A percentile compares a stretch with the other conserved stretches of the same genome.
phyloP scores from a whole-genome alignment of 2,329 filamentous ascomycete genomes.

The Colletotrichum sp. region DNA sequence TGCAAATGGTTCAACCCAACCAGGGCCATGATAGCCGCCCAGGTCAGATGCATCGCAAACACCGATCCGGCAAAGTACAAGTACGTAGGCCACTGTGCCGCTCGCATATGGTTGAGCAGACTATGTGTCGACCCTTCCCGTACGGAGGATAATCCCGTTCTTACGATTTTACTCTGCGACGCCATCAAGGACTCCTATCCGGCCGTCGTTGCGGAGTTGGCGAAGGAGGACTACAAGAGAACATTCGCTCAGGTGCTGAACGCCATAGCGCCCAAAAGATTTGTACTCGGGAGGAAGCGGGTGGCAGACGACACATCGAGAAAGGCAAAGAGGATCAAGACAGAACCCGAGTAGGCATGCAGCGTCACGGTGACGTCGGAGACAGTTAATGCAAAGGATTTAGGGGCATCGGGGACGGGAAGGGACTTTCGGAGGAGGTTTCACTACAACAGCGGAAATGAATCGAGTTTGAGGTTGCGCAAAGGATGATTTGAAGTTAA shows the following conservation, averaged over 20 bases:
- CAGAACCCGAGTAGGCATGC: neutral
- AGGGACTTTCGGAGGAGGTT: too few relatives aligned
- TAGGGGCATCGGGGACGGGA: too few relatives aligned
- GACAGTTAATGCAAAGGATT: too few relatives aligned
- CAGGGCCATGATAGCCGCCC: neutral
- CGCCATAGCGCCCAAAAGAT: neutral
- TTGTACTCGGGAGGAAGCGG: too few relatives aligned
- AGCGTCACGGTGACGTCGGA: too few relatives aligned
- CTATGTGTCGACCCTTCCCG: neutral
- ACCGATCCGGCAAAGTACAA: neutral
- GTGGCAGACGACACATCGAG: neutral
- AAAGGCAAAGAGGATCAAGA: neutral
- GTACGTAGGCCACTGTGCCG: accelerated
- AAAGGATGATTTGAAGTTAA: too few relatives aligned
- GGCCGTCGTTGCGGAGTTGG: neutral
- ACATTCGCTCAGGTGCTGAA: accelerated
- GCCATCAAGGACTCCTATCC: neutral
- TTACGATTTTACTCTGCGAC: accelerated
- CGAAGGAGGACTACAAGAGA: neutral
- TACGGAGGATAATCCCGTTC: too few relatives aligned
- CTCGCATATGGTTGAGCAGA: neutral
- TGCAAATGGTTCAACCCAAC: neutral
- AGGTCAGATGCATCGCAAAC: neutral
- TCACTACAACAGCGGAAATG: too few relatives aligned
- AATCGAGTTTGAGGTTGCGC: too few relatives aligned